Base-by-base conservation (phyloP, 2,329 filamentous ascomycete genomes). In the Diaporthe sp. region DNA sequence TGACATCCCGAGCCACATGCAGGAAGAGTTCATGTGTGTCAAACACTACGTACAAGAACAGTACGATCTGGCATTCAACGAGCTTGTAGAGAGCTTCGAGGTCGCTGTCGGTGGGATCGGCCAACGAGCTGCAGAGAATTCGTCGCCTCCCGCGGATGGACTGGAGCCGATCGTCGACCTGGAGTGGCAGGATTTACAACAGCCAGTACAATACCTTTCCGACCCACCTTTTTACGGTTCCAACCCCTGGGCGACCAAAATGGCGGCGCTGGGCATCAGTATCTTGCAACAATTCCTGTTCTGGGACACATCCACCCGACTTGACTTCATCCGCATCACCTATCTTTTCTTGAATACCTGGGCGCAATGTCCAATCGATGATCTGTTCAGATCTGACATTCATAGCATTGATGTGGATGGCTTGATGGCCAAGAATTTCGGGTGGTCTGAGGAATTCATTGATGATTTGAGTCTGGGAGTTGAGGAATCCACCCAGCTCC, bases 1-100 rank as follows among this genome's bases (percentile, higher is more conserved):
- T 0, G 3, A 7, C 0, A 22, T 22, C 4, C 19, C 61, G 12
- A 1, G 1, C 2, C 3, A 34, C 10, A 8, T 34, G 15, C 28
- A 9, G 8, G 60, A 67, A 12, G 42, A 37, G 4, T 3, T 34
- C 2, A 4, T 37, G 10, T 51, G 61, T 1, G 4, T 67, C 4
- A 4, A 34, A 5, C 3, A 37, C 3, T 67, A 67, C 10, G 17
- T 67, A 4, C 19, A 2, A n/a, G 61, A 46, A 8, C 61, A 67
- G 42, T 67, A 49, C 28, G 17, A n/a, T 1, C 4, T 67, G 6
- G 28, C 19, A 17, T n/a, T 67, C 28, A 51, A 51, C 15, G 9
- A 6, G 25, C 25, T 67, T 2, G 10, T 51, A 0, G 61, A 51
- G 28, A 49, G 28, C 4, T 67, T 67, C 17, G 17, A 22, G 12